A percentile compares a stretch with the other conserved stretches of the same genome.
phyloP scores from a whole-genome alignment of 2,329 filamentous ascomycete species.

The Apiospora kogelbergensis region DNA sequence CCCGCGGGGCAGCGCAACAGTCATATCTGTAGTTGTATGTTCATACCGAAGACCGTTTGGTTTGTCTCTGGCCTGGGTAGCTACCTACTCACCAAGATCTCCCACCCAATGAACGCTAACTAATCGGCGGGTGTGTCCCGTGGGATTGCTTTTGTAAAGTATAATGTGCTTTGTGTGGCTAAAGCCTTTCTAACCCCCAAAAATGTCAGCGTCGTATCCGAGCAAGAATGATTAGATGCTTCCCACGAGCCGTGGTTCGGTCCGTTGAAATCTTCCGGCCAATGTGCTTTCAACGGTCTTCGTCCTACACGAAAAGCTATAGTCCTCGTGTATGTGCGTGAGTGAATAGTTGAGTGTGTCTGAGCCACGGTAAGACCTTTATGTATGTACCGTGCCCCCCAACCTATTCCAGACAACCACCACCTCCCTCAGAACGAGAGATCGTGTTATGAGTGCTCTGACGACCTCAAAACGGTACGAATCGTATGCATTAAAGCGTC shows the following conservation, averaged over 20 bases:
- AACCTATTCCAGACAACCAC: too few species aligned
- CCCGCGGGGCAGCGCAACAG: background rate
- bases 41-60: too few species aligned
- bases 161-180: too few species aligned
- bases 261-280: background rate
- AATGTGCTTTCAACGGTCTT: background rate
- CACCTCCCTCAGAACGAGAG: background rate
- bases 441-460: background rate
- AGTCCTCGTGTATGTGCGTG: background rate
- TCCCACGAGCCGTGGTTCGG: too few species aligned
- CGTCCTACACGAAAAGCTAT: background rate
- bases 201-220: background rate
- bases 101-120: too few species aligned
- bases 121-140: too few species aligned
- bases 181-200: too few species aligned
- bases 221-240: background rate
- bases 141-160: too few species aligned
- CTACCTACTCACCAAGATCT: background rate
- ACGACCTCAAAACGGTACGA: background rate
- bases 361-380: background rate
- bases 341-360: background rate
- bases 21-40: background rate
- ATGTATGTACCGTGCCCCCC: background rate
- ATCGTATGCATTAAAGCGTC: background rate
- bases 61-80: background rate